These are phyloP conservation scores for Penicillium cinerascens DNA, from an alignment of 495 filamentous ascomycete species.

Conservation along the genomic window DNA sequence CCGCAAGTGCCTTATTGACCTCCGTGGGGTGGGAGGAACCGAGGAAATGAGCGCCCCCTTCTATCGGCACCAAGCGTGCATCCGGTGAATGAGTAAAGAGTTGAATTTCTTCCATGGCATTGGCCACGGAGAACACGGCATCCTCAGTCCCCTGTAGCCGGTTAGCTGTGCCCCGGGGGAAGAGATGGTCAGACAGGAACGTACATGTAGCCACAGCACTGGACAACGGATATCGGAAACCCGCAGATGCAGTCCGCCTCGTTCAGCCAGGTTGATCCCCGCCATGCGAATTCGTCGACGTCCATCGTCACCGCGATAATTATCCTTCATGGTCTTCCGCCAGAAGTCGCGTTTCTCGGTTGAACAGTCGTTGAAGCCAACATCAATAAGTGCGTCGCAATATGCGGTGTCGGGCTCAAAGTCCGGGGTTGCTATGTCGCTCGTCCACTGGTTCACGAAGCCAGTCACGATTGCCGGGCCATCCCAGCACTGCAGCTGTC, in stretches of 20 bases:
- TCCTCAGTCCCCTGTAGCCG: conserved; percentile 50
- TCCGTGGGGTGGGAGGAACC: conserved; percentile 35
- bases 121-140: conserved; percentile 42
- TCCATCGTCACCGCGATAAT: conserved; percentile 59
- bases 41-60: conserved; percentile 57
- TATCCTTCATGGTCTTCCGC: conserved; percentile 47
- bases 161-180: not conserved
- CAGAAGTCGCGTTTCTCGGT: conserved; percentile 46
- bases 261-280: conserved; percentile 51
- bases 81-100: conserved; percentile 52
- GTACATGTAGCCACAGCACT: conserved; percentile 60
- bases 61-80: conserved; percentile 44
- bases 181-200: conserved; percentile 5
- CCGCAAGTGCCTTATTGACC: conserved; percentile 6
- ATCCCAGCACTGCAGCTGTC: conserved; percentile 56
- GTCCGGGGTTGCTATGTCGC: conserved; percentile 37
- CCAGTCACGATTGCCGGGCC: conserved; percentile 36
- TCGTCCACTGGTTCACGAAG: conserved; percentile 48
- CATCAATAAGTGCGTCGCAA: conserved; percentile 51
- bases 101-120: conserved; percentile 55
- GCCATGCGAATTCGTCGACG: conserved; percentile 54
- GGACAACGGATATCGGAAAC: conserved; percentile 56
- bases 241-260: conserved; percentile 55
- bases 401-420: conserved; percentile 55
- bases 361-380: conserved; percentile 49